phyloP scores from a whole-genome alignment of 352 stramenopile species.

The Pythium rishiriense region DNA sequence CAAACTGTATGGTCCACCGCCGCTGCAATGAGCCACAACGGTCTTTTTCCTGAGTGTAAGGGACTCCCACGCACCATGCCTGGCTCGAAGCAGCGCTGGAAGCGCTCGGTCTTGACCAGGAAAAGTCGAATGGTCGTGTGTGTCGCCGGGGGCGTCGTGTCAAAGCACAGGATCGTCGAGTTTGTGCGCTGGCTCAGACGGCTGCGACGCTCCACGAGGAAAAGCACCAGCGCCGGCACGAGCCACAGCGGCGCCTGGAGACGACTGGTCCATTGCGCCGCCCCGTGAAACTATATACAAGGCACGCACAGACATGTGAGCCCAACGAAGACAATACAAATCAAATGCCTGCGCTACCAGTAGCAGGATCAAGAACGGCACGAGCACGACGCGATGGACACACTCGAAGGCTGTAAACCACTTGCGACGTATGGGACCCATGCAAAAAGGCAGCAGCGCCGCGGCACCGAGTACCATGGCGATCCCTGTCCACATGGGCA shows the following conservation, averaged over 20 bases:
- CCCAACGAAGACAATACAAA: too few relatives aligned
- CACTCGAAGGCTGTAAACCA: conserved; percentile 36
- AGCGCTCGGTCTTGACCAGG: conserved; percentile 34
- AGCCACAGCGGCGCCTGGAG: conserved; percentile 42
- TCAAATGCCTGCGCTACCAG: too few relatives aligned
- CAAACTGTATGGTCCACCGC: conserved; percentile 36
- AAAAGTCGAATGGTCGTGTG: conserved; percentile 28
- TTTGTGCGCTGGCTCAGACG: conserved; percentile 16
- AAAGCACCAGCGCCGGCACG: conserved; percentile 29
- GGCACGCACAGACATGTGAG: not conserved
- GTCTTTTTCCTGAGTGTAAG: not conserved
- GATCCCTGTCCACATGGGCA: conserved; percentile 49
- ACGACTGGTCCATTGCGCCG: conserved; percentile 32
- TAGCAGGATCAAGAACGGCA: conserved; percentile 35
- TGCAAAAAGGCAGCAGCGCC: conserved; percentile 29
- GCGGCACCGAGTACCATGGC: conserved; percentile 33
- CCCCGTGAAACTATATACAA: conserved; percentile 39
- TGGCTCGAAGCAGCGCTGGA: conserved; percentile 29
- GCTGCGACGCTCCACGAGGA: conserved; percentile 30
- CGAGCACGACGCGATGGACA: conserved; percentile 33
- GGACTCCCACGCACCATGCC: conserved; percentile 33
- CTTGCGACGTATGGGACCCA: conserved; percentile 20
- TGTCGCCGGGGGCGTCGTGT: not conserved
- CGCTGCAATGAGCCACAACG: not conserved
- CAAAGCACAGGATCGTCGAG: conserved; percentile 27